phyloP scores from a whole-genome alignment of 108 stramenopile species.

The Skeletonema grethae region DNA sequence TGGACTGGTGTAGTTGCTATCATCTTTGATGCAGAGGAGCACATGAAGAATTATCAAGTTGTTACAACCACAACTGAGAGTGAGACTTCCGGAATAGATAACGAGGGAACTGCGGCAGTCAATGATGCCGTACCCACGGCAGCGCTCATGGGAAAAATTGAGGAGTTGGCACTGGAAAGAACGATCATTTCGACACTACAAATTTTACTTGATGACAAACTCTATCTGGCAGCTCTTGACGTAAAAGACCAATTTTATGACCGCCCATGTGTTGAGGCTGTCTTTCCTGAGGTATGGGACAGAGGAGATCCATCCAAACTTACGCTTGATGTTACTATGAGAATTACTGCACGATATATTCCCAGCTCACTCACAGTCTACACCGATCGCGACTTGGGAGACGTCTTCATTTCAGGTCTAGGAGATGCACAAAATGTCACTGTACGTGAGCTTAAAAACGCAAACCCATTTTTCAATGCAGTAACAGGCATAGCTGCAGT shows the following conservation, averaged over 20 bases:
- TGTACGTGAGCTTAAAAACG: not conserved
- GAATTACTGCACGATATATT: slow-evolving; percentile 9
- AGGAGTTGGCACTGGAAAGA: not conserved
- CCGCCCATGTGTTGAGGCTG: slow-evolving; percentile 20
- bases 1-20: slow-evolving; percentile 11
- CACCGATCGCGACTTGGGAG: not conserved
- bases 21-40: not conserved
- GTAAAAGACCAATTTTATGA: slow-evolving; percentile 13
- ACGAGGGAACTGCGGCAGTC: not conserved
- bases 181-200: not conserved
- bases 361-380: not conserved
- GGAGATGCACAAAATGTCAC: not conserved
- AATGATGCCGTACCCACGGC: not conserved
- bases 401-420: not conserved
- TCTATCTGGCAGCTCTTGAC: slow-evolving; percentile 1
- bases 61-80: not conserved
- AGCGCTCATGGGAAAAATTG: slow-evolving; percentile 7
- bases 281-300: not conserved
- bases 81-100: not conserved
- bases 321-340: slow-evolving; percentile 12
- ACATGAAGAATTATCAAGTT: not conserved
- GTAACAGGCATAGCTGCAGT: slow-evolving; percentile 3
- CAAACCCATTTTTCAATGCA: slow-evolving; percentile 8
- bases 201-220: not conserved
- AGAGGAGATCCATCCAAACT: not conserved